Evolutionary conservation across 108 stramenopile species (phyloP).

Genomic region (Stephanodiscus triporus): DNA sequence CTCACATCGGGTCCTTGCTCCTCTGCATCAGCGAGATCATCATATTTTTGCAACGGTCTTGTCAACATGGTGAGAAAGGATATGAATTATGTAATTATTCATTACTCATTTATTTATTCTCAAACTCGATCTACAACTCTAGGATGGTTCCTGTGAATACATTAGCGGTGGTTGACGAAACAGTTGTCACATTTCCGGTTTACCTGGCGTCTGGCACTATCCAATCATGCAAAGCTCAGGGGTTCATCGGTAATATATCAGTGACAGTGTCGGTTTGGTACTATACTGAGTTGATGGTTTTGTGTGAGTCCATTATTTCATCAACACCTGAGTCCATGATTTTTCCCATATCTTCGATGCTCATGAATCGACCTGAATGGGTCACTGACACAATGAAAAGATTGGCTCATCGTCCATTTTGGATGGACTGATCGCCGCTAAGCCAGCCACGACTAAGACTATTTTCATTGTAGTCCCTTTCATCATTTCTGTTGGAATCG

Average conservation of each 20-base stretch:
- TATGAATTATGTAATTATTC: too few relatives aligned
- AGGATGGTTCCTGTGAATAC: not conserved
- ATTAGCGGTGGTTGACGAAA: not conserved
- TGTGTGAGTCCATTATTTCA: constrained; percentile 7
- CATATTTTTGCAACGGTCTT: not conserved
- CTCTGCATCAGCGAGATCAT: not conserved
- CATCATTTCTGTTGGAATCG: not conserved
- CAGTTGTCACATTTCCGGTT: too few relatives aligned
- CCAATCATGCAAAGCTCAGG: not conserved
- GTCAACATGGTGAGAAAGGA: constrained; percentile 5
- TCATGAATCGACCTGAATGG: too few relatives aligned
- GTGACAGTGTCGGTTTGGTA: too few relatives aligned
- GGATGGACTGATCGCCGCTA: not conserved
- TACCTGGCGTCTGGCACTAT: constrained; percentile 5
- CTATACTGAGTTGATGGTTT: not conserved
- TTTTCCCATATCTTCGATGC: not conserved
- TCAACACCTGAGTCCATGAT: too few relatives aligned
- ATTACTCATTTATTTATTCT: not conserved
- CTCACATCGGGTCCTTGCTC: not conserved
- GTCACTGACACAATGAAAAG: not conserved
- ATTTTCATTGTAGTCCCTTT: constrained; percentile 2
- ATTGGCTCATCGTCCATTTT: constrained; percentile 5
- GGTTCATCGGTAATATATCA: not conserved
- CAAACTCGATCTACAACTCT: not conserved
- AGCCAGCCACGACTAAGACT: not conserved